Conservation (phyloP, 352 stramenopile species). For the Chrysophaeum taylorii region DNA sequence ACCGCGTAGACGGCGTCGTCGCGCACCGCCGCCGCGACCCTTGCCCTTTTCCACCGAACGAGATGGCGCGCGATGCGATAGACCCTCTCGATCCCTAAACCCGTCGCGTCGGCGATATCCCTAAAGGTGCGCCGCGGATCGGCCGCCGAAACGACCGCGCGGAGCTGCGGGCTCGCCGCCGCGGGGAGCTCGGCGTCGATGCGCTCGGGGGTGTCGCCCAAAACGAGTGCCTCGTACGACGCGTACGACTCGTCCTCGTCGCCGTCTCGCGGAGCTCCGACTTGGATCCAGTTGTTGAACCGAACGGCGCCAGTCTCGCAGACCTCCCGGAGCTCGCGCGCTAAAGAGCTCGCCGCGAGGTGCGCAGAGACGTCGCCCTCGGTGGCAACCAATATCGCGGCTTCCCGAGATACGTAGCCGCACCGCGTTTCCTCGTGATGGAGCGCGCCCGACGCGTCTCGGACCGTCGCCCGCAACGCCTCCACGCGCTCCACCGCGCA, state of each 20-base stretch:
- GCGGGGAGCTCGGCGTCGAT: background rate
- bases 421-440: background rate
- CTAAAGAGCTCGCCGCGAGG: background rate
- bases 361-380: background rate
- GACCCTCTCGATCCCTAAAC: background rate
- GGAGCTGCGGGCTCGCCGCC: background rate
- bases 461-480: background rate
- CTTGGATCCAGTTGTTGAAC: slow-evolving; percentile 3
- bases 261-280: background rate
- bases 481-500: background rate
- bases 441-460: background rate
- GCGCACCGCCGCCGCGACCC: background rate
- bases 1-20: slow-evolving; percentile 5
- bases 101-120: background rate
- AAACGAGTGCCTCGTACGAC: background rate
- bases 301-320: background rate
- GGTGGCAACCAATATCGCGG: background rate
- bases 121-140: background rate
- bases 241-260: slow-evolving; percentile 1
- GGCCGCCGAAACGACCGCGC: background rate
- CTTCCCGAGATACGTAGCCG: slow-evolving; percentile 2
- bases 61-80: background rate
- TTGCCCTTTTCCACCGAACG: background rate
- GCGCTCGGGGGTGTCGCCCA: background rate
- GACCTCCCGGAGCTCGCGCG: background rate